These are phyloP conservation scores for Apiotrichum siamense DNA, from an alignment of 1,284 basidiomycete species.

Conservation along the genomic window DNA sequence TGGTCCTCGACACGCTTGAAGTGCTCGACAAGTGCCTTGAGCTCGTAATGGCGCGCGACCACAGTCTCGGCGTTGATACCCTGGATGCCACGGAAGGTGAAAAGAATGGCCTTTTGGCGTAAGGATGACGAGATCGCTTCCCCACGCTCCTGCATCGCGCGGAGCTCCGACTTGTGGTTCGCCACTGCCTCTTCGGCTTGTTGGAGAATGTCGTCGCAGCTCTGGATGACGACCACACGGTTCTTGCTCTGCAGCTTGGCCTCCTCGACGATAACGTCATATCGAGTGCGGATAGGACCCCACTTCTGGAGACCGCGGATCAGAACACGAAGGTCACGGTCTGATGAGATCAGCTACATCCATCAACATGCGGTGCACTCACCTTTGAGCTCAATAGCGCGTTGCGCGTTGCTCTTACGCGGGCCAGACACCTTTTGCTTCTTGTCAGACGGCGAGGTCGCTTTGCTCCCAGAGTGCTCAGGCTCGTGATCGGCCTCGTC, in stretches of 20 bases:
- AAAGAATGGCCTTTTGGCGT: conserved; percentile 75
- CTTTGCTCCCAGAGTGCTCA: conserved; percentile 49
- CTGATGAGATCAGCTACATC: conserved; percentile 39
- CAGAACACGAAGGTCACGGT: conserved; percentile 91
- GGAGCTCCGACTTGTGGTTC: conserved; percentile 74
- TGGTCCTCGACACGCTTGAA: conserved; percentile 61
- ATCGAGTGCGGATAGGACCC: conserved; percentile 93
- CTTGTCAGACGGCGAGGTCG: conserved; percentile 50
- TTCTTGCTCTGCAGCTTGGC: conserved; percentile 95
- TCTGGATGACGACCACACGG: conserved; percentile 81
- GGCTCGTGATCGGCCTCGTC: conserved; percentile 66
- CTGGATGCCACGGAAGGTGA: conserved; percentile 79
- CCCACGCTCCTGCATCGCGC: conserved; percentile 66
- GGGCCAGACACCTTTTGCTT: conserved; percentile 36
- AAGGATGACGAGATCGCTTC: conserved; percentile 58
- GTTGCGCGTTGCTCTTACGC: conserved; percentile 66
- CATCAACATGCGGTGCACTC: conserved; percentile 13
- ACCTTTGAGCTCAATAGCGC: conserved; percentile 85
- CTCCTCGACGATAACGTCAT: conserved; percentile 87
- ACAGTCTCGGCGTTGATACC: conserved; percentile 98
- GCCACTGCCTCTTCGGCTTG: conserved; percentile 78
- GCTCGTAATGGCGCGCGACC: conserved; percentile 79
- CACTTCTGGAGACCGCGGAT: conserved; percentile 94
- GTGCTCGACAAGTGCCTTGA: conserved; percentile 80
- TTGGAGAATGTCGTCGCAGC: conserved; percentile 86